Percentiles rank a stretch among this genome's conserved stretches.
These are phyloP conservation scores for Rubus parviflorus DNA, from an alignment of 306 rosid genomes.

Conservation along the genomic window DNA sequence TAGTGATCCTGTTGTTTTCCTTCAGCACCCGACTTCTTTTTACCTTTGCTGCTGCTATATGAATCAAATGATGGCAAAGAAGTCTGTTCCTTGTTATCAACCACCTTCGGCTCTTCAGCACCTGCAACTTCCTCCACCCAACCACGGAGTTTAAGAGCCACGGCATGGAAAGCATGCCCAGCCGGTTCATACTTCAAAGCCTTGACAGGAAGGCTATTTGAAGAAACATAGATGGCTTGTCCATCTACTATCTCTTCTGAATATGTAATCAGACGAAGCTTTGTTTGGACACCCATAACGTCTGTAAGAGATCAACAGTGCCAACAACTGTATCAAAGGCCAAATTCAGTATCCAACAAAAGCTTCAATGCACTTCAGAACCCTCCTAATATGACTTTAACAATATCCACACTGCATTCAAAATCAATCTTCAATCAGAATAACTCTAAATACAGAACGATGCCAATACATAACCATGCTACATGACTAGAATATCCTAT, in stretches of 20 bases:
- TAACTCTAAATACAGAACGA: background rate
- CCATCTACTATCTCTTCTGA: conserved; percentile 81
- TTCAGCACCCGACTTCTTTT: conserved; percentile 74
- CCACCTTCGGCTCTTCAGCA: conserved; percentile 43
- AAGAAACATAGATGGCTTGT: conserved; percentile 69
- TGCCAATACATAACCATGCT: background rate
- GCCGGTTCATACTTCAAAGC: conserved; percentile 75
- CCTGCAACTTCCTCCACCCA: conserved; percentile 47
- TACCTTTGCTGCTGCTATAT: conserved; percentile 74
- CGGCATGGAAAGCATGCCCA: conserved; percentile 82
- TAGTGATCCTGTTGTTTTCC: conserved; percentile 90
- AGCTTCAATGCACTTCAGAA: conserved; percentile 4
- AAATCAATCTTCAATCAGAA: background rate
- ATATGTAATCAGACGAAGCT: conserved; percentile 55
- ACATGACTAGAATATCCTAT: background rate
- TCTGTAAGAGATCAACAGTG: conserved; percentile 20
- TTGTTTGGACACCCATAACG: conserved; percentile 50
- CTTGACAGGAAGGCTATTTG: conserved; percentile 82
- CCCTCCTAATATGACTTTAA: background rate
- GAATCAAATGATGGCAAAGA: conserved; percentile 71
- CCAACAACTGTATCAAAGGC: conserved; percentile 1
- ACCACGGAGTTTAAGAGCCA: conserved; percentile 73
- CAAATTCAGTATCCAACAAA: conserved; percentile 12
- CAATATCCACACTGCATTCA: conserved; percentile 13
- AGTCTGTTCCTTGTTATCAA: conserved; percentile 59